Evolutionary conservation across 2,329 filamentous ascomycete species (phyloP).

Genomic region (Fusarium nygamai): DNA sequence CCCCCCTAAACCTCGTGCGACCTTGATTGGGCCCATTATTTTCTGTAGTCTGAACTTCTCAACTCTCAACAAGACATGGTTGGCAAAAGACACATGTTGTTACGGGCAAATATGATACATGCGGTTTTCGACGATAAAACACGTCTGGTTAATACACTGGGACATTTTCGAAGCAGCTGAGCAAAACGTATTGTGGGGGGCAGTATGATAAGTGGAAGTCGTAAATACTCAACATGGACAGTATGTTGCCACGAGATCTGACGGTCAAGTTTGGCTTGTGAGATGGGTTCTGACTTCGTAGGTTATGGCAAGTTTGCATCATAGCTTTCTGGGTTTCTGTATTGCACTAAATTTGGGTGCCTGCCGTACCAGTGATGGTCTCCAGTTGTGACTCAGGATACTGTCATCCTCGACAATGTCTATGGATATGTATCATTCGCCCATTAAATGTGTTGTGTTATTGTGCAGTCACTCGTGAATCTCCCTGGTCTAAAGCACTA

Average conservation of each 20-base stretch:
- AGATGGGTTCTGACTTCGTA: neutral
- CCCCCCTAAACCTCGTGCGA: neutral
- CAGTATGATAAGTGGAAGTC: conserved; percentile 7
- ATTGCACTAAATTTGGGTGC: neutral
- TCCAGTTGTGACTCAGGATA: neutral
- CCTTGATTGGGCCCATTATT: neutral
- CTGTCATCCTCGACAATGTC: neutral
- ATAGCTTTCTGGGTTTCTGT: neutral
- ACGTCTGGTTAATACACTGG: neutral
- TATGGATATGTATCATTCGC: neutral
- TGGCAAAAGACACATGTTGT: neutral
- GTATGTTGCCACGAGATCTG: conserved; percentile 9
- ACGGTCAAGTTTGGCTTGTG: neutral
- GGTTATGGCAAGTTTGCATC: neutral
- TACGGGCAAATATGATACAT: neutral
- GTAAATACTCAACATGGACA: neutral
- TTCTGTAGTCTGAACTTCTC: neutral
- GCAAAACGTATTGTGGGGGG: neutral
- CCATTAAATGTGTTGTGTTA: neutral
- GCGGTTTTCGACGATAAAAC: neutral
- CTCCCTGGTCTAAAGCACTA: neutral
- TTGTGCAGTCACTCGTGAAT: neutral
- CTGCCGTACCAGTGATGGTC: neutral
- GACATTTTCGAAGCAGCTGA: neutral
- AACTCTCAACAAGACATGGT: neutral